phyloP scores from a whole-genome alignment of 1,139 yeast species.

The Lodderomyces theae region DNA sequence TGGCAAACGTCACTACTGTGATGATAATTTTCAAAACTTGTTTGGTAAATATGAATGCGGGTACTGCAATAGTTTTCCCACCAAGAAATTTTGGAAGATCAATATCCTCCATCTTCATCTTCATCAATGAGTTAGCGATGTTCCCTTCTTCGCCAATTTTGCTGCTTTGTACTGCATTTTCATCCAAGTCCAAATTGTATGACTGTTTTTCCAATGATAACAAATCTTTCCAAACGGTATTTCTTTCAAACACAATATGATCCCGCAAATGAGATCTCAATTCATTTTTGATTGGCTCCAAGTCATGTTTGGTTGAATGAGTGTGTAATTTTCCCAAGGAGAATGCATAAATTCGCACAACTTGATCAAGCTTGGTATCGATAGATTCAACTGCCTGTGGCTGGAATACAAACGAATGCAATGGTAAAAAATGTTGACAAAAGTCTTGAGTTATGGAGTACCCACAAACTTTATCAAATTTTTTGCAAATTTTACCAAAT shows the following conservation, averaged over 20 bases:
- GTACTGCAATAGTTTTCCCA: conserved; percentile 20
- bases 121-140: conserved; percentile 22
- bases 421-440: conserved; percentile 43
- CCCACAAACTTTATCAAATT: conserved; percentile 80
- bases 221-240: conserved; percentile 96
- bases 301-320: conserved; percentile 29
- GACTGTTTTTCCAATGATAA: conserved; percentile 75
- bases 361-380: conserved; percentile 44
- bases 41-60: conserved; percentile 30
- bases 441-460: conserved; percentile 56
- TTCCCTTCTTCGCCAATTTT: conserved; percentile 35
- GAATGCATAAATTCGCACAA: conserved; percentile 49
- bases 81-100: conserved; percentile 21
- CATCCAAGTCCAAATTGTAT: conserved; percentile 32
- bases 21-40: conserved; percentile 45
- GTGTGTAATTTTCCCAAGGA: conserved; percentile 33
- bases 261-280: conserved; percentile 78
- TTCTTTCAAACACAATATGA: conserved; percentile 94
- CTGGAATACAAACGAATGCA: conserved; percentile 45
- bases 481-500: conserved; percentile 82
- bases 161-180: conserved; percentile 22
- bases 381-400: conserved; percentile 40
- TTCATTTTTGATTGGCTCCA: conserved; percentile 59
- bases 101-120: conserved; percentile 23
- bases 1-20: conserved; percentile 43